phyloP scores from a whole-genome alignment of 1,284 basidiomycete genomes.

The Ustilago nuda region DNA sequence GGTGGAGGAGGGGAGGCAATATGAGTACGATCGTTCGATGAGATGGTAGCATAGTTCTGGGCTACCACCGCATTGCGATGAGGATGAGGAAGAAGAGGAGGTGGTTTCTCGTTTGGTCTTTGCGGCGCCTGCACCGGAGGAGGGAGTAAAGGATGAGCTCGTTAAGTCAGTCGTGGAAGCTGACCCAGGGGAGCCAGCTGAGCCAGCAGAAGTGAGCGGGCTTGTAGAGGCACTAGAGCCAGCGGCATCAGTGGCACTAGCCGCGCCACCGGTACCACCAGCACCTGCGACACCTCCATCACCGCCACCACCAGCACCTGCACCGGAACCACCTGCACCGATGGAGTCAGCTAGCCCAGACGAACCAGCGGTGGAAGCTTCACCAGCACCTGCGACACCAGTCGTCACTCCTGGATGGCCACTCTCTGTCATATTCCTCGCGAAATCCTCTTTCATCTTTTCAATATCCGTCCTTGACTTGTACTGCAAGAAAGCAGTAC shows the following conservation, averaged over 20 bases:
- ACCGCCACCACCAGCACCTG: neutral
- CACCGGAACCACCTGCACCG: neutral
- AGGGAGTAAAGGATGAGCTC: neutral
- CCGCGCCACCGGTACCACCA: neutral
- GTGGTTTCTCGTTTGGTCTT: neutral
- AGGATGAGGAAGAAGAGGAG: neutral
- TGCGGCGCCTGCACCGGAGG: too few relatives aligned
- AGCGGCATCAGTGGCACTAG: neutral
- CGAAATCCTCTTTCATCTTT: slow-evolving; percentile 1
- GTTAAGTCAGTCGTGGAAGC: neutral
- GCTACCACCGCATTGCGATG: slow-evolving; percentile 1
- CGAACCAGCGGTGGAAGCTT: neutral
- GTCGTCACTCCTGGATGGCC: neutral
- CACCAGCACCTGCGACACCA: neutral
- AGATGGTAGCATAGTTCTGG: slow-evolving; percentile 5
- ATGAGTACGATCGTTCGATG: slow-evolving; percentile 8
- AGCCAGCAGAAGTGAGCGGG: neutral
- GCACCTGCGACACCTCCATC: neutral
- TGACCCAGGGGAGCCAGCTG: too few relatives aligned
- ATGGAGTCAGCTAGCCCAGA: too few relatives aligned
- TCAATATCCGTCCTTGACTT: neutral
- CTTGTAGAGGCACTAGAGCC: neutral
- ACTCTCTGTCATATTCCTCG: neutral
- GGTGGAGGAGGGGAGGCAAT: slow-evolving; percentile 3
- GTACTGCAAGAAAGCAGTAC: neutral